Percentiles rank a stretch among this genome's conserved stretches.
Evolutionary conservation across 345 rosid genomes (phyloP).

Genomic region (Populus euphratica): DNA sequence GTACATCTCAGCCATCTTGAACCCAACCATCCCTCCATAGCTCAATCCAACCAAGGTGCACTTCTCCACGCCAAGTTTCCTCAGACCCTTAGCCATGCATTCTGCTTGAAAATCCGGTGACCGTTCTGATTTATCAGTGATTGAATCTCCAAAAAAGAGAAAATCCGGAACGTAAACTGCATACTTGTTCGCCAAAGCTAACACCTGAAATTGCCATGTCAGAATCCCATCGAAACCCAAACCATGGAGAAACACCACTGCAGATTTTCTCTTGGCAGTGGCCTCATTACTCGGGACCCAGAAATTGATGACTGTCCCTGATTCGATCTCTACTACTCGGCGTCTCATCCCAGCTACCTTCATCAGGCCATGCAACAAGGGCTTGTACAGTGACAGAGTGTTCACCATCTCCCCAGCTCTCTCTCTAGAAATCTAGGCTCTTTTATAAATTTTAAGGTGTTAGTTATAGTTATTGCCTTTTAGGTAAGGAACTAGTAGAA

Average conservation of each 20-base stretch:
- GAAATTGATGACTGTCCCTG: slow-evolving; percentile 13
- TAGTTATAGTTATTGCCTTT: too few relatives aligned
- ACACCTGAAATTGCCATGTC: slow-evolving; percentile 44
- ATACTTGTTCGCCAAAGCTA: slow-evolving; percentile 27
- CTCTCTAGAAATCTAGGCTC: neutral
- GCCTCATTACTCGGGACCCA: slow-evolving; percentile 20
- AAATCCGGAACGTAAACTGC: slow-evolving; percentile 47
- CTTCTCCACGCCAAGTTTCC: slow-evolving; percentile 35
- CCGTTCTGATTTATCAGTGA: slow-evolving; percentile 25
- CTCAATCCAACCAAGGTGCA: slow-evolving; percentile 43
- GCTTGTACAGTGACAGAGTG: neutral
- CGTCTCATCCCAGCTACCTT: slow-evolving; percentile 12
- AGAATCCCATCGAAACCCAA: slow-evolving; percentile 30
- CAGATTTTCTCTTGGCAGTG: neutral
- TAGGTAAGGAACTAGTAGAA: too few relatives aligned
- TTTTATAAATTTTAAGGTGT: neutral
- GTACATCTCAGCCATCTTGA: slow-evolving; percentile 39
- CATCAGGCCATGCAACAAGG: neutral
- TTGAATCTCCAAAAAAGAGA: slow-evolving; percentile 44
- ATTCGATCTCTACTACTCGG: neutral
- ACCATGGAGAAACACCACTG: slow-evolving; percentile 42
- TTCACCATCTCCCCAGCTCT: slow-evolving; percentile 3
- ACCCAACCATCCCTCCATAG: slow-evolving; percentile 46
- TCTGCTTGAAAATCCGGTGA: slow-evolving; percentile 43
- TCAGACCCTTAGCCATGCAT: slow-evolving; percentile 35